Conservation (phyloP, 306 rosid genomes). For the Chamaecrista fasciculata region DNA sequence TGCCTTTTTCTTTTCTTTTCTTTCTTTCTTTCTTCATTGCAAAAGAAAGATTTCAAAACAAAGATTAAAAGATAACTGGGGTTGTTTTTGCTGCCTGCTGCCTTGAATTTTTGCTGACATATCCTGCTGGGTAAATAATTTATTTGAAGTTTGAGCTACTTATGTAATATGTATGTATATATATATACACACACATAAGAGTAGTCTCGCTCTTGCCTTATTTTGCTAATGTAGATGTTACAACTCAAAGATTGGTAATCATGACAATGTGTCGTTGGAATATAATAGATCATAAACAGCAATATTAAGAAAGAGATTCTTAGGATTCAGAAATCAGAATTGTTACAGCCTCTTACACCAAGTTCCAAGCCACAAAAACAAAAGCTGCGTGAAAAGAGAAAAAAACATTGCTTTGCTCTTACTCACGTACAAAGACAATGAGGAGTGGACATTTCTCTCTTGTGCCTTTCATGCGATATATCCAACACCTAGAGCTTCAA, state of each 20-base stretch:
- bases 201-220: background rate
- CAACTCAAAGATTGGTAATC: background rate
- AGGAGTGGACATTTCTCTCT: background rate
- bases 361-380: background rate
- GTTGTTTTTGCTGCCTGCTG: background rate
- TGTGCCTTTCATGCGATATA: slow-evolving; percentile 36
- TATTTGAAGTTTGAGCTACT: no score
- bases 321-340: background rate
- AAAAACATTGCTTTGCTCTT: slow-evolving; percentile 11
- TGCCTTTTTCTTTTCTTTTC: background rate
- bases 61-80: background rate
- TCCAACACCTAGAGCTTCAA: slow-evolving; percentile 22
- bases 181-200: background rate
- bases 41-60: background rate
- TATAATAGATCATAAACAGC: background rate
- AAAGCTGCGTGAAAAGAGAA: slow-evolving; percentile 1
- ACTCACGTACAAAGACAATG: slow-evolving; percentile 26
- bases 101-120: background rate
- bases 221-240: background rate
- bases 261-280: background rate
- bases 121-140: background rate
- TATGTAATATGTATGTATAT: background rate
- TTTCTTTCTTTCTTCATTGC: background rate
- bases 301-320: background rate
- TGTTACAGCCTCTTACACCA: background rate